Percentiles rank a stretch among this genome's conserved stretches.
Evolutionary conservation across 2,329 filamentous ascomycete genomes (phyloP).

Genomic region (Tolypocladium inflatum): DNA sequence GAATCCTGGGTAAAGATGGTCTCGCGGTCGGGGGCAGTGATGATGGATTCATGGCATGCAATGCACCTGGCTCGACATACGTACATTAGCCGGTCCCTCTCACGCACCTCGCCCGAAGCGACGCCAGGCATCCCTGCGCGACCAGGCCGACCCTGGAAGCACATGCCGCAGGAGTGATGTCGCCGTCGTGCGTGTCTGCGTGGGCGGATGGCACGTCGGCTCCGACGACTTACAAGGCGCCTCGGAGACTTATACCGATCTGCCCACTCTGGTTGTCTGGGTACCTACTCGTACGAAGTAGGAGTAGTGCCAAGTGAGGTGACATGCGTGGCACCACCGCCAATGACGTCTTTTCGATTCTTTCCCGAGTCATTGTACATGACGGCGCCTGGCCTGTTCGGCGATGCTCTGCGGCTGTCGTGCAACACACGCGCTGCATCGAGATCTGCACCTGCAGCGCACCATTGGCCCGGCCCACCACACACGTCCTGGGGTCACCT

Average conservation of each 20-base stretch:
- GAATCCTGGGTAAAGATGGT: not conserved
- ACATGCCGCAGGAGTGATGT: not conserved
- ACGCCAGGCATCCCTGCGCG: not conserved
- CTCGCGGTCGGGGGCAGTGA: not conserved
- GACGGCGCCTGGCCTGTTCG: not conserved
- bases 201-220: not conserved
- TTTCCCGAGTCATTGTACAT: not conserved
- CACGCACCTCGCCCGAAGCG: not conserved
- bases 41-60: not conserved
- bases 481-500: not conserved
- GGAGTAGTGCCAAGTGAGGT: too few relatives aligned
- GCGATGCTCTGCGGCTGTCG: constrained; percentile 3
- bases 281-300: too few relatives aligned
- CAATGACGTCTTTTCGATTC: not conserved
- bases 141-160: not conserved
- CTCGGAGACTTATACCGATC: not conserved
- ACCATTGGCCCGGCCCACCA: constrained; percentile 2
- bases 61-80: constrained; percentile 5
- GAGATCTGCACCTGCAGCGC: constrained; percentile 15
- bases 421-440: constrained; percentile 14
- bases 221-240: not conserved
- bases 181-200: not conserved
- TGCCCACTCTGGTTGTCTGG: not conserved
- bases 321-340: not conserved
- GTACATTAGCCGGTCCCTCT: constrained; percentile 1